Evolutionary conservation across 176 grass and related monocot genomes (phyloP).

Genomic region (Carex cristatella): DNA sequence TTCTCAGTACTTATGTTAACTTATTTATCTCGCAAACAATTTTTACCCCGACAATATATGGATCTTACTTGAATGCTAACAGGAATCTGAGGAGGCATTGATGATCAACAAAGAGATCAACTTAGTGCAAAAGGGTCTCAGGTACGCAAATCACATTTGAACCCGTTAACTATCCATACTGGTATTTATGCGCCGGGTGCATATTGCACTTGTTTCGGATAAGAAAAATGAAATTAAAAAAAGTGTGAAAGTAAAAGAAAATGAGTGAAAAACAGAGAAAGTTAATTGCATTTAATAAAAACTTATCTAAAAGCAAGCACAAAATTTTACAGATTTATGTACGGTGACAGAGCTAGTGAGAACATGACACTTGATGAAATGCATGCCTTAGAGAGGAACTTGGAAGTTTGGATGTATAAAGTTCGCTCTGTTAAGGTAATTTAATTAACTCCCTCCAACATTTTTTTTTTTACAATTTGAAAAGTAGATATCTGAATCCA

Average conservation of each 20-base stretch:
- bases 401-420: constrained; percentile 34
- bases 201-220: not conserved
- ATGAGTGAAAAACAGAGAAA: not conserved
- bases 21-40: not conserved
- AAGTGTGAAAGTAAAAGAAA: not conserved
- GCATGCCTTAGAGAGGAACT: constrained; percentile 30
- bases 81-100: constrained; percentile 25
- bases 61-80: not conserved
- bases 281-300: not conserved
- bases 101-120: constrained; percentile 30
- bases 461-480: not conserved
- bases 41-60: not conserved
- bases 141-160: constrained; percentile 6
- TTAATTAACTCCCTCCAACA: not conserved
- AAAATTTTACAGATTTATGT: constrained; percentile 19
- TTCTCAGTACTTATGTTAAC: not conserved
- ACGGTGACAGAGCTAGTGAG: constrained; percentile 20
- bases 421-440: constrained; percentile 30
- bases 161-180: not conserved
- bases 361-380: constrained; percentile 37
- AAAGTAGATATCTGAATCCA: not conserved
- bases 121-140: constrained; percentile 34
- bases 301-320: not conserved
- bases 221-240: not conserved
- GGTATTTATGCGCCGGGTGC: not conserved